A percentile compares a stretch with the other conserved stretches of the same genome.
phyloP scores from a whole-genome alignment of 2,329 filamentous ascomycete species.

The Aspergillus ruber region DNA sequence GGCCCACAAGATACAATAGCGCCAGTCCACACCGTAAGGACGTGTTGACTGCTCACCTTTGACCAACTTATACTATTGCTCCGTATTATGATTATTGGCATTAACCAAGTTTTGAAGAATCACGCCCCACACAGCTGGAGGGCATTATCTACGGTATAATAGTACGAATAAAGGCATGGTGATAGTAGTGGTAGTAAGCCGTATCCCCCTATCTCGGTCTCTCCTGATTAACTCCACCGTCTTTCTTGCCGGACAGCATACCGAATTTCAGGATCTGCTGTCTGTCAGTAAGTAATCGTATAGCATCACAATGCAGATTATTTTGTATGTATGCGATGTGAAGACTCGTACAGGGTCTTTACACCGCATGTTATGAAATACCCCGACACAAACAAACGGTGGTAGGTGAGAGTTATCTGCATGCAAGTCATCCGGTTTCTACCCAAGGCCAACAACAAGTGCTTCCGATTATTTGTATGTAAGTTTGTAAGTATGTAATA shows the following conservation, averaged over 20 bases:
- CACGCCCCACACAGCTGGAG: background rate
- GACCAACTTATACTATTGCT: slow-evolving; percentile 1
- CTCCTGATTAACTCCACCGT: background rate
- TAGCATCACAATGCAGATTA: background rate
- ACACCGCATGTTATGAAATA: background rate
- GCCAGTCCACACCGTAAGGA: slow-evolving; percentile 8
- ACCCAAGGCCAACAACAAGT: no score
- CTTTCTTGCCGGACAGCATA: background rate
- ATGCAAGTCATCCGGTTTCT: background rate
- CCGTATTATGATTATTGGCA: background rate
- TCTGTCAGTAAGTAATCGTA: no score
- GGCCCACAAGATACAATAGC: slow-evolving; percentile 12
- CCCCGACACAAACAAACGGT: no score
- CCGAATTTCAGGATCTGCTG: background rate
- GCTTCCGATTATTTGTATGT: background rate
- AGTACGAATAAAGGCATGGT: background rate
- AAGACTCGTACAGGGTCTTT: background rate
- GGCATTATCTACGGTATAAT: no score
- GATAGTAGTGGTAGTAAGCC: background rate
- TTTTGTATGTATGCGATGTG: background rate
- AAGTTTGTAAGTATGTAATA: background rate
- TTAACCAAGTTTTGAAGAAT: background rate
- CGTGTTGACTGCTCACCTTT: slow-evolving; percentile 15
- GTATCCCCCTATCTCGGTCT: background rate
- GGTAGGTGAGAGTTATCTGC: background rate